These are phyloP conservation scores for Lizonia empirigonia DNA, from an alignment of 2,329 filamentous ascomycete species.

Conservation along the genomic window DNA sequence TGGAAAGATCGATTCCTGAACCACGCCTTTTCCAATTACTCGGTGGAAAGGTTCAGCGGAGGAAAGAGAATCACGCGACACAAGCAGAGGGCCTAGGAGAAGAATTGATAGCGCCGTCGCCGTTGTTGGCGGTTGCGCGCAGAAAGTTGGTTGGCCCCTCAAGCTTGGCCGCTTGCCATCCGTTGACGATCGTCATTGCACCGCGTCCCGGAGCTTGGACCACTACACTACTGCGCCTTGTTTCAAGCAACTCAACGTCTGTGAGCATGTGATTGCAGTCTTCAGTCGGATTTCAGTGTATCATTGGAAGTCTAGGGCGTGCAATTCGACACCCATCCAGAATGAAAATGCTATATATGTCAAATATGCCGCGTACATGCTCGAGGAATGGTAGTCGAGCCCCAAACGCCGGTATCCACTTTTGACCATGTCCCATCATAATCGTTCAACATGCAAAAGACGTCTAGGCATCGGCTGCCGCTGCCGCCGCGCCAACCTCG, in stretches of 20 bases:
- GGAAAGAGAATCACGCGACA: constrained; percentile 4
- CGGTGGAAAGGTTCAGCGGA: background rate
- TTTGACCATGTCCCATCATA: constrained; percentile 30
- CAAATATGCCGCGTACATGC: constrained; percentile 26
- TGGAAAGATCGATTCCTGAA: background rate
- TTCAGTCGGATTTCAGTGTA: background rate
- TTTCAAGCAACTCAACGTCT: background rate
- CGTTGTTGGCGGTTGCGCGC: constrained; percentile 11
- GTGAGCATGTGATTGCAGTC: background rate
- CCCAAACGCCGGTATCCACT: constrained; percentile 39
- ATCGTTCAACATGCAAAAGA: constrained; percentile 21
- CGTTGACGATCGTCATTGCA: constrained; percentile 11
- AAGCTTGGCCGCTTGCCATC: constrained; percentile 5
- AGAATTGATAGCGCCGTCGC: constrained; percentile 10
- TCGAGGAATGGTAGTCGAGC: constrained; percentile 24
- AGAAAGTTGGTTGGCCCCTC: constrained; percentile 13
- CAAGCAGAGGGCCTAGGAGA: background rate
- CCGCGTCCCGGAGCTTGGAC: constrained; percentile 1
- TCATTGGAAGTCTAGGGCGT: constrained; percentile 13
- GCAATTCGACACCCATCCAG: constrained; percentile 12
- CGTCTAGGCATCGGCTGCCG: constrained; percentile 44
- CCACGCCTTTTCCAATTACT: constrained; percentile 1
- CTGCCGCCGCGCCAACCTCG: constrained; percentile 55
- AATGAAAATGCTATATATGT: constrained; percentile 26
- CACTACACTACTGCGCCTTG: background rate